phyloP scores from a whole-genome alignment of 164 flowering plant genomes.

The Paratinospora sagittata region DNA sequence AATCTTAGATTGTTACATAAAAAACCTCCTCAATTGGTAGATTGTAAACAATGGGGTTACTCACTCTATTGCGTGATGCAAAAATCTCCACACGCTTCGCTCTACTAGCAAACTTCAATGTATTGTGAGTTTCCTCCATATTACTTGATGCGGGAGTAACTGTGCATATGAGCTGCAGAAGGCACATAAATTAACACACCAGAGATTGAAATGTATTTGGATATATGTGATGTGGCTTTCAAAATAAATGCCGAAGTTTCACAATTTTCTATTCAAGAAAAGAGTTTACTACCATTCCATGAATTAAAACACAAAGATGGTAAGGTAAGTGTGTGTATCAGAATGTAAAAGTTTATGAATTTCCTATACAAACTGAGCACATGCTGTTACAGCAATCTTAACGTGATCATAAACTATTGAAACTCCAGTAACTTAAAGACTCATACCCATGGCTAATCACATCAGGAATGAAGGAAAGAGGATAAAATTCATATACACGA shows the following conservation, averaged over 20 bases:
- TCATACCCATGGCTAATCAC: background rate
- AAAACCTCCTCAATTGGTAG: background rate
- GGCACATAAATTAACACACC: conserved; percentile 2
- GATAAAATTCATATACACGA: background rate
- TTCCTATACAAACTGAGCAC: background rate
- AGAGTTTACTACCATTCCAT: background rate
- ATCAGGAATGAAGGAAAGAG: background rate
- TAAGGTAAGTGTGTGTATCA: background rate
- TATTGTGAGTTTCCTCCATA: conserved; percentile 98
- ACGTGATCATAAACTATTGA: background rate
- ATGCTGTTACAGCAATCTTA: background rate
- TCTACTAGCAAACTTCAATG: conserved; percentile 94
- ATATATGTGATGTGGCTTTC: background rate
- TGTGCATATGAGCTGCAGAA: conserved; percentile 89
- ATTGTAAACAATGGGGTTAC: conserved; percentile 22
- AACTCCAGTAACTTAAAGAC: background rate
- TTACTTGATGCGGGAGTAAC: conserved; percentile 97
- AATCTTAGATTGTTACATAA: background rate
- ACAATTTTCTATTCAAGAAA: background rate
- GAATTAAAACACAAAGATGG: background rate
- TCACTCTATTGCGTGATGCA: conserved; percentile 95
- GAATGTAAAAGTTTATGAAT: too few relatives aligned
- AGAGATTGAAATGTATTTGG: background rate
- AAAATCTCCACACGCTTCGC: conserved; percentile 92
- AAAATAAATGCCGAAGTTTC: background rate